phyloP scores from a whole-genome alignment of 1,284 basidiomycete species.

The Malassezia furfur region DNA sequence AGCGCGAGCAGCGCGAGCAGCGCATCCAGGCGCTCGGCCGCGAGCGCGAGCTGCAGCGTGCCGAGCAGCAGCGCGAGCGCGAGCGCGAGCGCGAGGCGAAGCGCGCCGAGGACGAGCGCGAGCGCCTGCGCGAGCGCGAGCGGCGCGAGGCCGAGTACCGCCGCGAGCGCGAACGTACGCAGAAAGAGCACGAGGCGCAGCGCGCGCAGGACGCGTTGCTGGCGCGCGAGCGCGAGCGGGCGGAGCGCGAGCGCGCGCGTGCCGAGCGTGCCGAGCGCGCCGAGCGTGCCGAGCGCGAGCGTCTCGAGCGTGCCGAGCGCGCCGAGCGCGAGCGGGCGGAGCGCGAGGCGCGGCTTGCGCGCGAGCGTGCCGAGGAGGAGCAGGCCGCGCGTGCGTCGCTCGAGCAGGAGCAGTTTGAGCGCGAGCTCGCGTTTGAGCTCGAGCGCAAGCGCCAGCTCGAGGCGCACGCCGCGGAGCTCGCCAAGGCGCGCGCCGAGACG shows the following conservation, averaged over 20 bases:
- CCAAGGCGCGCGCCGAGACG: slow-evolving; percentile 12
- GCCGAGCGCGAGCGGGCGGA: not conserved
- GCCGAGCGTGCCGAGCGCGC: slow-evolving; percentile 4
- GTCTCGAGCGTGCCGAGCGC: not conserved
- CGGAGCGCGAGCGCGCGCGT: not conserved
- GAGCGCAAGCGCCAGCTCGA: slow-evolving; percentile 18
- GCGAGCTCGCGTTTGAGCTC: slow-evolving; percentile 17
- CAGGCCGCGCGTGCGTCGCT: not conserved
- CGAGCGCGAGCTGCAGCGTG: slow-evolving; percentile 12
- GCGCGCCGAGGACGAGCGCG: slow-evolving; percentile 22
- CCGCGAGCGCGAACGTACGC: slow-evolving; percentile 12
- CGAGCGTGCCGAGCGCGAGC: not conserved
- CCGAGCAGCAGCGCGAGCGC: slow-evolving; percentile 14
- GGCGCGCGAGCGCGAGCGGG: slow-evolving; percentile 7
- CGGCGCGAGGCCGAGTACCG: slow-evolving; percentile 10
- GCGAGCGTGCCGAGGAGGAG: slow-evolving; percentile 2
- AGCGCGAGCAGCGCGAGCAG: slow-evolving; percentile 23
- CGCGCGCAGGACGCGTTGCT: slow-evolving; percentile 11
- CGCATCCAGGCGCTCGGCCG: slow-evolving; percentile 6
- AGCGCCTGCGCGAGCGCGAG: slow-evolving; percentile 10
- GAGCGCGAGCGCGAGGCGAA: slow-evolving; percentile 18
- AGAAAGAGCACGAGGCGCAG: slow-evolving; percentile 15
- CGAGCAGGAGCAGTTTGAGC: slow-evolving; percentile 9
- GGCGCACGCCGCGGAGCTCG: slow-evolving; percentile 14
- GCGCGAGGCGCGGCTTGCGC: not conserved